Evolutionary conservation across 805 yeast genomes (phyloP).

Genomic region (Candida ficus): DNA sequence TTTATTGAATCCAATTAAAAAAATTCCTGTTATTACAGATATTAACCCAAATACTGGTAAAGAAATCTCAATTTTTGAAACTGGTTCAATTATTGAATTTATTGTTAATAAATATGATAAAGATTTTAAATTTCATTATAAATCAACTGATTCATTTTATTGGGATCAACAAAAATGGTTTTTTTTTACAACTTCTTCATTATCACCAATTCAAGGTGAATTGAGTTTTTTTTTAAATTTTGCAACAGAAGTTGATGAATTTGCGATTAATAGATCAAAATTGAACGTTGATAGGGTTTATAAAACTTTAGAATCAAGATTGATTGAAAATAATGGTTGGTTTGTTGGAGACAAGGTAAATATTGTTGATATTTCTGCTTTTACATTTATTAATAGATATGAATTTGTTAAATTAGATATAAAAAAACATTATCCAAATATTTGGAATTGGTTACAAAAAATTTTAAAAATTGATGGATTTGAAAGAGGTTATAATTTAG

Average conservation of each 20-base stretch:
- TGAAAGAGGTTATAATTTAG: conserved; percentile 1
- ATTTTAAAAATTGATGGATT: conserved; percentile 1
- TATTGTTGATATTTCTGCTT: conserved; percentile 46
- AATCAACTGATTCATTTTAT: conserved; percentile 34
- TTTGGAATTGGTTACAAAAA: conserved; percentile 2
- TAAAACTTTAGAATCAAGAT: conserved; percentile 43
- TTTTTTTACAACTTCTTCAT: conserved; percentile 47
- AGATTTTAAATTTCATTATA: conserved; percentile 33
- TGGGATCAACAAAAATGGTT: conserved; percentile 45
- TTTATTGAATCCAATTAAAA: conserved; percentile 50
- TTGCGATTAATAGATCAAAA: conserved; percentile 39
- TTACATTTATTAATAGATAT: conserved; percentile 25
- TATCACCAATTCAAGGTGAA: conserved; percentile 51
- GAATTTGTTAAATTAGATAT: conserved; percentile 28
- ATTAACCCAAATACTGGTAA: conserved; percentile 28
- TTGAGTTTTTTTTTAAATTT: conserved; percentile 35
- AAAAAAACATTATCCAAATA: not conserved
- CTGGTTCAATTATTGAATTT: conserved; percentile 45
- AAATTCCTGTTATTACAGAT: conserved; percentile 46
- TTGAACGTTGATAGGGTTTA: conserved; percentile 42
- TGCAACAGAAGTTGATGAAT: conserved; percentile 38
- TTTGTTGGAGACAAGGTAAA: conserved; percentile 50
- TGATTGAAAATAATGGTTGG: conserved; percentile 41
- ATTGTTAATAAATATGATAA: conserved; percentile 50
- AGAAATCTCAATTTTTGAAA: conserved; percentile 38